Evolutionary conservation across 768 basidiomycete genomes (phyloP).

Genomic region (Boletus fagicola): DNA sequence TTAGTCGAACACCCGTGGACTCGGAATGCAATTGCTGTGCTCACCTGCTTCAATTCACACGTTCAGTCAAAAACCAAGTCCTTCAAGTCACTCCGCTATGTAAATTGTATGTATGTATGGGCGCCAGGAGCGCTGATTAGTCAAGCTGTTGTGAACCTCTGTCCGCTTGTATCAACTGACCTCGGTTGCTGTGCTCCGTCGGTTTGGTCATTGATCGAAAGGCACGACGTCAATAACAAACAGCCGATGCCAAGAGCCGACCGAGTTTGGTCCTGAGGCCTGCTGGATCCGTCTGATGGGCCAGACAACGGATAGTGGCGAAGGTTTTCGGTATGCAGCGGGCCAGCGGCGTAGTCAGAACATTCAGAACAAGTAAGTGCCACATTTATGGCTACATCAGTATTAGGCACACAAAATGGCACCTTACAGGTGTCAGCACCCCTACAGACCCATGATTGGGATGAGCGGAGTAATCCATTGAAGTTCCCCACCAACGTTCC

Average conservation of each 20-base stretch:
- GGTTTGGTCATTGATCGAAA: slow-evolving; percentile 8
- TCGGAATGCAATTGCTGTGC: slow-evolving; percentile 15
- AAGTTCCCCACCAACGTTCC: background rate
- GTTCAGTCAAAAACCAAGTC: slow-evolving; percentile 9
- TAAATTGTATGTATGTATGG: background rate
- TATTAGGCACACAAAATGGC: background rate
- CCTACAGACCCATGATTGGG: background rate
- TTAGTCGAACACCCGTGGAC: slow-evolving; percentile 9
- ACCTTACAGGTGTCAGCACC: background rate
- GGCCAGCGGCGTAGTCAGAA: background rate
- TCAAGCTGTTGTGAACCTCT: background rate
- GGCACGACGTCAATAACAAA: slow-evolving; percentile 9
- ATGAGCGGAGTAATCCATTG: background rate
- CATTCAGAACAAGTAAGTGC: background rate
- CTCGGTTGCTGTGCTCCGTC: slow-evolving; percentile 19
- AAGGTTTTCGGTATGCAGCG: background rate
- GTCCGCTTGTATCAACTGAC: slow-evolving; percentile 1
- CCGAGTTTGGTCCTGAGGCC: slow-evolving; percentile 10
- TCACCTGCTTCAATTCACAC: slow-evolving; percentile 11
- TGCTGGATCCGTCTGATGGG: no score
- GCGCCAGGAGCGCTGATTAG: slow-evolving; percentile 1
- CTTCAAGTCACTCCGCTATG: background rate
- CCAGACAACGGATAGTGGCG: background rate
- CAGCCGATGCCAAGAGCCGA: slow-evolving; percentile 6
- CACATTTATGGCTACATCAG: background rate